Percentiles rank a stretch among this genome's conserved stretches.
These are phyloP conservation scores for Colletotrichum coccodes DNA, from an alignment of 2,329 filamentous ascomycete genomes.

Conservation along the genomic window DNA sequence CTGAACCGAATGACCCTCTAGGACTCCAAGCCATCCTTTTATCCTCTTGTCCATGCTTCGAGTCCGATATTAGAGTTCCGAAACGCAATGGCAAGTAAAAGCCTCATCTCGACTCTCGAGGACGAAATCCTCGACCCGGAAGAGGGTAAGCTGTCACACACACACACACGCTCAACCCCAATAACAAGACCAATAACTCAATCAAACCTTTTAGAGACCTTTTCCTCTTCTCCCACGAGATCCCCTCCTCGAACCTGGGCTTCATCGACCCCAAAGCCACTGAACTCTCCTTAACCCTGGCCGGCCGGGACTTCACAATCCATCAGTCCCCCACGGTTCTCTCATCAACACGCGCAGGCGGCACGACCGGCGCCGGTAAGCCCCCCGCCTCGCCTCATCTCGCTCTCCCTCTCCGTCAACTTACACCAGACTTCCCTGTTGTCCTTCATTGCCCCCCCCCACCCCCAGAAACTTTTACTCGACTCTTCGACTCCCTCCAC, in stretches of 20 bases:
- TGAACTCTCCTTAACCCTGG: constrained; percentile 74
- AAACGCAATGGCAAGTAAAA: constrained; percentile 18
- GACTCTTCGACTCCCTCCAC: background rate
- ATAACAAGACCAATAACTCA: background rate
- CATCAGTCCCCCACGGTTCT: constrained; percentile 87
- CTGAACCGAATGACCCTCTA: no score
- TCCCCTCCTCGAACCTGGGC: constrained; percentile 82
- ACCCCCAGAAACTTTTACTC: no score
- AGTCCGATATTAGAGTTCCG: background rate
- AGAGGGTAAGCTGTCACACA: constrained; percentile 53
- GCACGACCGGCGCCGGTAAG: constrained; percentile 64
- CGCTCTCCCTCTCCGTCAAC: constrained; percentile 16
- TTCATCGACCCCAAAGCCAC: constrained; percentile 81
- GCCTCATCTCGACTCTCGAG: constrained; percentile 47
- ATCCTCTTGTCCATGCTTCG: no score
- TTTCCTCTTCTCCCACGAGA: constrained; percentile 83
- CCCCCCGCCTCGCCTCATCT: no score
- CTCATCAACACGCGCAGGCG: constrained; percentile 75
- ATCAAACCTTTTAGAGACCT: constrained; percentile 74
- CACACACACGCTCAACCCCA: background rate
- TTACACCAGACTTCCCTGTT: background rate
- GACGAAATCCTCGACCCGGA: constrained; percentile 59
- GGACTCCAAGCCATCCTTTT: no score
- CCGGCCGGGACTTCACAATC: constrained; percentile 76
- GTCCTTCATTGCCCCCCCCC: no score